Evolutionary conservation across 495 filamentous ascomycete genomes (phyloP), one percentile per base, ranked within the genome.

Genomic region (Aspergillus mulundensis): DNA sequence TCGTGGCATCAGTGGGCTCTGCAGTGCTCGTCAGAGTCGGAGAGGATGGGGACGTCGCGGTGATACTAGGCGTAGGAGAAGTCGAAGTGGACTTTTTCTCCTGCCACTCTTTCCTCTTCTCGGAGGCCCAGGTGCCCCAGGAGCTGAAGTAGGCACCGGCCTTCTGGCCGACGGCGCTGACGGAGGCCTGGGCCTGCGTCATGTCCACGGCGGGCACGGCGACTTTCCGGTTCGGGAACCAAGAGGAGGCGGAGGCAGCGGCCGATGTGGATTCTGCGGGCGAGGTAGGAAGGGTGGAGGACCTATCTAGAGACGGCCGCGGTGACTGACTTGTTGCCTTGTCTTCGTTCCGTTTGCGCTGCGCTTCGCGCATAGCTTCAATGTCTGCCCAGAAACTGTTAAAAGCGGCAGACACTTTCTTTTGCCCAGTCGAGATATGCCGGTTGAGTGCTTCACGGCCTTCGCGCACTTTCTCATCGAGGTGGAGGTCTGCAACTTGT

Each of bases 121-220:
- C 92, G 25, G 84, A 85, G 6, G 93, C 93, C 94, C 94, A 98
- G 2, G 83, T 74, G n/a, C 91, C 86, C 95, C 95, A 97, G 23
- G 90, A 95, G 47, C 87, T 91, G 45, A 98, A 78, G 62, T 96
- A 98, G 5, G 93, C 87, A 16, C 90, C 82, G 10, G 93, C 93
- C 58, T 86, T 87, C 59, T 85, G 80, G 10, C 86, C 74, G 0
- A 88, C 88, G 1, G 84, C 84, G 53, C 77, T 80, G 14, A 85
- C 80, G 5, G 85, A 79, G 45, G 86, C 83, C 69, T 90, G 87
- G 0, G 87, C 83, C 60, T 86, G 82, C 10, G 74, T 71, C 12
- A 85, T 63, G 59, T 94, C 87, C 36, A 75, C 62, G 7, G 73
- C 62, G 20, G 80, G 77, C 2, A 34, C 48, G 11, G 48, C 19